Conservation (phyloP, 179 eudicot genomes). For the Patellifolia procumbens region DNA sequence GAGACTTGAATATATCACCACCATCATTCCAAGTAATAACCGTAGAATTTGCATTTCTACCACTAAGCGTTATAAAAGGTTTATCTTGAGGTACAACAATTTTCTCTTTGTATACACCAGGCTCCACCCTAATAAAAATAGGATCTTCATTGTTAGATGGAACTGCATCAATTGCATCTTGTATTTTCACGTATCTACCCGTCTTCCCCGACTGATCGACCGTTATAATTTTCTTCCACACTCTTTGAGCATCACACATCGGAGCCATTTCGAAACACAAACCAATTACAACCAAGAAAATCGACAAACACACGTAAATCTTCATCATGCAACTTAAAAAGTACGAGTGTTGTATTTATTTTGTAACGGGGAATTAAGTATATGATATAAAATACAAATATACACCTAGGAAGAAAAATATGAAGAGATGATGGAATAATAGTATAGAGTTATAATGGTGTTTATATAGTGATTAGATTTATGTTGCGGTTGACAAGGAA, state of each 20-base stretch:
- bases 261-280: constrained; percentile 6
- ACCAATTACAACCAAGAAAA: background rate
- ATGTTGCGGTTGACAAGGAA: constrained; percentile 24
- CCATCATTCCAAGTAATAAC: constrained; percentile 61
- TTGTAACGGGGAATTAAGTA: too few species aligned
- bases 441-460: background rate
- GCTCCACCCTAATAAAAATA: constrained; percentile 57
- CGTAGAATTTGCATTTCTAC: constrained; percentile 48
- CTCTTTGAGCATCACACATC: background rate
- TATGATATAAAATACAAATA: background rate
- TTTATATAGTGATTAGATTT: background rate
- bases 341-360: background rate
- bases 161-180: constrained; percentile 68
- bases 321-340: background rate
- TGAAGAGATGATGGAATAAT: background rate
- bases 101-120: constrained; percentile 69
- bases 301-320: background rate
- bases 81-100: constrained; percentile 63
- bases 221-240: constrained; percentile 22
- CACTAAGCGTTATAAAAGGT: constrained; percentile 62
- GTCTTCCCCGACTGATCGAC: constrained; percentile 56
- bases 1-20: constrained; percentile 56
- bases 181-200: constrained; percentile 55
- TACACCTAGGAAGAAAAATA: background rate
- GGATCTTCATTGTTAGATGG: constrained; percentile 54